Percentiles rank a stretch among this genome's conserved stretches.
Conservation (phyloP, 1,284 basidiomycete species). For the Fomitopsis pinicola region DNA sequence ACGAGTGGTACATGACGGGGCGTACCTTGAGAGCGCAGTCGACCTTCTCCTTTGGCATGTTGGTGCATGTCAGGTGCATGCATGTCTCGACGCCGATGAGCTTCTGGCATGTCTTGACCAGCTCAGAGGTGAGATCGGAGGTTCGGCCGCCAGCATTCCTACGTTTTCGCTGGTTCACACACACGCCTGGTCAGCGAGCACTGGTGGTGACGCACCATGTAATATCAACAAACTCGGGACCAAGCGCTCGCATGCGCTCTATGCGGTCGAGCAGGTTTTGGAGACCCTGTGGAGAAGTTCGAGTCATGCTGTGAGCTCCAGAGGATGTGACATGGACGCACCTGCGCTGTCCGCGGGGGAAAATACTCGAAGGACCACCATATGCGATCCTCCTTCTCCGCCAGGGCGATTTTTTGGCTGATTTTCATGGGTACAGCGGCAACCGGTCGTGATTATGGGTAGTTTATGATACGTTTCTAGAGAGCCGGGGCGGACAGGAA, state of each 20-base stretch:
- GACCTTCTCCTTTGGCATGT: constrained; percentile 94
- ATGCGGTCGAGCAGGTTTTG: constrained; percentile 96
- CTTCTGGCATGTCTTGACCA: constrained; percentile 94
- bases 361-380: constrained; percentile 99
- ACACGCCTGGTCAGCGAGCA: constrained; percentile 5
- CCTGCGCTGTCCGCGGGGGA: constrained; percentile 93
- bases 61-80: constrained; percentile 98
- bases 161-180: constrained; percentile 3
- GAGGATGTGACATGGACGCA: constrained; percentile 25
- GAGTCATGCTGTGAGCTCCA: neutral
- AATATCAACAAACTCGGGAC: constrained; percentile 98
- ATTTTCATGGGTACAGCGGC: constrained; percentile 69
- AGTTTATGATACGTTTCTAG: constrained; percentile 10
- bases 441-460: constrained; percentile 15
- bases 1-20: constrained; percentile 13
- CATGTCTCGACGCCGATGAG: constrained; percentile 94
- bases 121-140: constrained; percentile 88
- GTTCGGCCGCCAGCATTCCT: constrained; percentile 97
- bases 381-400: constrained; percentile 75
- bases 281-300: constrained; percentile 55
- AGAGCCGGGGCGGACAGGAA: constrained; percentile 2
- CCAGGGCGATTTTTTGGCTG: constrained; percentile 84
- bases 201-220: constrained; percentile 65
- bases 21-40: constrained; percentile 83
- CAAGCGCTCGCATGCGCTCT: constrained; percentile 93